Evolutionary conservation across 495 filamentous ascomycete genomes (phyloP), one percentile per base, ranked within the genome.

Genomic region (Rhypophila decipiens): DNA sequence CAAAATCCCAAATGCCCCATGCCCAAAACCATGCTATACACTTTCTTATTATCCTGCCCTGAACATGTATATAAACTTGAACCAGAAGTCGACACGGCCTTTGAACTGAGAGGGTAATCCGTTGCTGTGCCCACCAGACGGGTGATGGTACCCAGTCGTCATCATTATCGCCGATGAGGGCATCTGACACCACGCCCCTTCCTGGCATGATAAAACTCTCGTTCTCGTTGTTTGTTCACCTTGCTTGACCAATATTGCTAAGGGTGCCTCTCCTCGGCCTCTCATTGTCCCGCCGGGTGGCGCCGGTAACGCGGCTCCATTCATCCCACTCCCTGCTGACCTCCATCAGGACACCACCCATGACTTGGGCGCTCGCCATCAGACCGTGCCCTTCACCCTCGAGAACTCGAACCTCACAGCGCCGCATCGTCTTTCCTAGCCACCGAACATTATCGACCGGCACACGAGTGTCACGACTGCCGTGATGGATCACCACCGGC

Each of bases 291-390:
- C 60, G 40, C 37, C 50, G 53, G 0, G 46, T 54, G n/a, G 51
- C 50, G 1, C 64, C 60, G n/a, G 66, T 69, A 2, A 67, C 62
- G 0, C 60, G 46, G 52, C 77, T 82, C 90, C 91, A 96, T 50
- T 96, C 90, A 49, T 93, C 88, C 94, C 91, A 97, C 61, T 98
- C 94, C 36, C 78, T 77, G 24, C 87, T 86, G 56, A 98, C 93
- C 65, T 98, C 93, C 65, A 88, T 94, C 53, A 98, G 63, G 18
- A 97, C 86, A 44, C 82, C 81, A 20, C 88, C 85, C 94, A 99
- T 97, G 19, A 99, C 91, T 15, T 69, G 66, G 7, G 93, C 91
- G 42, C 85, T 91, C 1, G 94, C 93, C 93, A 99, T 99, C 34
- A 99, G 67, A 0, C 94, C 94, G 58, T 99, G 93, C 3, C 89